Evolutionary conservation across 495 filamentous ascomycete species (phyloP).

Genomic region (Hamigera avellanea): DNA sequence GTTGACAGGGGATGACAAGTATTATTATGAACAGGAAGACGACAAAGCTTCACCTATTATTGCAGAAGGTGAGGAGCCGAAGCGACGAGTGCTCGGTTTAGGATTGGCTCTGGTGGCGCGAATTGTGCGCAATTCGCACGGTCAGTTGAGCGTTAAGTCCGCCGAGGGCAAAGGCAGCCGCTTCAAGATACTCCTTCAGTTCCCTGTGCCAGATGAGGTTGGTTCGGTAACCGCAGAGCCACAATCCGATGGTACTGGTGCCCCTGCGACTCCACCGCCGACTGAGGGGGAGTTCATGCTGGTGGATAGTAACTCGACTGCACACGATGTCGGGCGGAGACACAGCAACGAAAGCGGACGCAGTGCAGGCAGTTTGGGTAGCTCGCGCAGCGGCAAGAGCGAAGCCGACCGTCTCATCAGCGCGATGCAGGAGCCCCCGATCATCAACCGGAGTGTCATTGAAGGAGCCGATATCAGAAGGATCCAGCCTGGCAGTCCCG

Average conservation of each 20-base stretch:
- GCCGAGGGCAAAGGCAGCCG: constrained; percentile 77
- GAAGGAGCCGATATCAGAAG: constrained; percentile 12
- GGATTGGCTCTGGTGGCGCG: constrained; percentile 80
- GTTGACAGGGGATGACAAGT: constrained; percentile 43
- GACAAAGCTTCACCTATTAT: constrained; percentile 19
- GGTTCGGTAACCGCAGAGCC: no score
- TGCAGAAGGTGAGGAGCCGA: constrained; percentile 14
- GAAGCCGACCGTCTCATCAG: constrained; percentile 68
- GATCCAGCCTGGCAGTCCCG: constrained; percentile 4
- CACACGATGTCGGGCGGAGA: constrained; percentile 9
- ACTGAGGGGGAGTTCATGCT: constrained; percentile 19
- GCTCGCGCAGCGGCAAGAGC: constrained; percentile 45
- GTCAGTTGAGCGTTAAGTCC: constrained; percentile 77
- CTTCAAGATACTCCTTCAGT: constrained; percentile 44
- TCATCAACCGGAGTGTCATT: constrained; percentile 22
- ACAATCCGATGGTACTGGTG: no score
- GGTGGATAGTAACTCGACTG: constrained; percentile 10
- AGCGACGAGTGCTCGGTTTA: constrained; percentile 50
- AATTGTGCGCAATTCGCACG: constrained; percentile 80
- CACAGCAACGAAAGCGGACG: constrained; percentile 38
- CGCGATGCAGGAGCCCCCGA: constrained; percentile 54
- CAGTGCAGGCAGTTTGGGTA: constrained; percentile 39
- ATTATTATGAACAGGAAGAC: no score
- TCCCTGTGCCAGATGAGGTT: constrained; percentile 18
- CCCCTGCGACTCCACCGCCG: neutral